phyloP scores from a whole-genome alignment of 148 eudicot species.

The Talinum fruticosum region DNA sequence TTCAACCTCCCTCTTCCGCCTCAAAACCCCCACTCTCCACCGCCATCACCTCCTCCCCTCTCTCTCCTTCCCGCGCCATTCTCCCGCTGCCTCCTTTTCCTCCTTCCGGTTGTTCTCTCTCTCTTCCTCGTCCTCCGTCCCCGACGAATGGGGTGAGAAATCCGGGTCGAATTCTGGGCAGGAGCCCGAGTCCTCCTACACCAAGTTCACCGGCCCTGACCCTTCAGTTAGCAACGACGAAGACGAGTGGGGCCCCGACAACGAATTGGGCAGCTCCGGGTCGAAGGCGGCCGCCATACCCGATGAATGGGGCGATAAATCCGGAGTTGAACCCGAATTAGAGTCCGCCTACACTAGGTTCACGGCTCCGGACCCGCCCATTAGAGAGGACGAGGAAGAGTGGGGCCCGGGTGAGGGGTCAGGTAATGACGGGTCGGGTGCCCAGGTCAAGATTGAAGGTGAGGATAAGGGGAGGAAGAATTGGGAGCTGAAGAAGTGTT shows the following conservation, averaged over 20 bases:
- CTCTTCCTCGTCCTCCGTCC: constrained; percentile 15
- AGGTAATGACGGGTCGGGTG: constrained; percentile 29
- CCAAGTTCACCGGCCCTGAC: not conserved
- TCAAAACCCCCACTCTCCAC: constrained; percentile 22
- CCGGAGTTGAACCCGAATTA: constrained; percentile 43
- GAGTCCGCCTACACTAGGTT: constrained; percentile 29
- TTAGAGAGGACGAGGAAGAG: constrained; percentile 48
- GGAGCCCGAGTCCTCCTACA: not conserved
- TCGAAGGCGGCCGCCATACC: not conserved
- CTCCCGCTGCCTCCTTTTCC: constrained; percentile 18
- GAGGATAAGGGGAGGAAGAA: constrained; percentile 20
- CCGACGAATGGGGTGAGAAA: constrained; percentile 27
- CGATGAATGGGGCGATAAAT: constrained; percentile 78
- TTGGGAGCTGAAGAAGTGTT: constrained; percentile 68
- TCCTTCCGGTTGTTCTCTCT: constrained; percentile 21
- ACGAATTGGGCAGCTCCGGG: not conserved
- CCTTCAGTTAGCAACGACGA: not conserved
- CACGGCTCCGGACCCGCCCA: constrained; percentile 57
- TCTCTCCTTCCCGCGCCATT: constrained; percentile 21
- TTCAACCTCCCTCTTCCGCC: constrained; percentile 31
- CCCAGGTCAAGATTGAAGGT: not conserved
- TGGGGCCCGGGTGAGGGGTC: constrained; percentile 23
- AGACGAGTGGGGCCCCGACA: constrained; percentile 10
- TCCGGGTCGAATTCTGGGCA: constrained; percentile 6
- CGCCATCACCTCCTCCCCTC: not conserved